phyloP scores from a whole-genome alignment of 2,329 filamentous ascomycete genomes.

The Venturia nashicola region DNA sequence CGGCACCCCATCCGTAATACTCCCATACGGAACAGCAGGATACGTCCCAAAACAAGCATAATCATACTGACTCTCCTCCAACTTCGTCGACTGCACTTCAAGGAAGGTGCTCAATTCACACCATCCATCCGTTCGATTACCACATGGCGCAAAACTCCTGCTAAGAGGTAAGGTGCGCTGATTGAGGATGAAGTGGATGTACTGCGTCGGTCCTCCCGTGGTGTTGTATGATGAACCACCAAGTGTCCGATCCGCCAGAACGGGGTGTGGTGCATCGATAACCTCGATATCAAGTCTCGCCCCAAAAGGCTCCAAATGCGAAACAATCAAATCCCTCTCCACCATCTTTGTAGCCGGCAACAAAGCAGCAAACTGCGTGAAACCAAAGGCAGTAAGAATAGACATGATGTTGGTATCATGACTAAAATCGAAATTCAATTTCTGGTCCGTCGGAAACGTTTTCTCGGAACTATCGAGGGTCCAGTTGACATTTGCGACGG shows the following conservation, averaged over 20 bases:
- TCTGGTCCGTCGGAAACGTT: slow-evolving; percentile 64
- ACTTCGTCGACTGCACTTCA: slow-evolving; percentile 46
- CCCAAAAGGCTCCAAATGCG: slow-evolving; percentile 58
- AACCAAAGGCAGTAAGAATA: slow-evolving; percentile 59
- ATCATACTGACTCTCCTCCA: slow-evolving; percentile 47
- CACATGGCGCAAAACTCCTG: slow-evolving; percentile 53
- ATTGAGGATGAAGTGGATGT: slow-evolving; percentile 64
- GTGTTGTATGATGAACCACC: slow-evolving; percentile 34
- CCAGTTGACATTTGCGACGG: slow-evolving; percentile 42
- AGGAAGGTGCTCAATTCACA: slow-evolving; percentile 62
- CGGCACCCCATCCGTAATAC: slow-evolving; percentile 38
- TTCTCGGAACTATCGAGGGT: slow-evolving; percentile 54
- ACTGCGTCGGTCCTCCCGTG: slow-evolving; percentile 45
- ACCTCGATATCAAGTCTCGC: slow-evolving; percentile 63
- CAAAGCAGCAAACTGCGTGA: slow-evolving; percentile 53
- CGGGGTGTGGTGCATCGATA: slow-evolving; percentile 53
- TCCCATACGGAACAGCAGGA: slow-evolving; percentile 34
- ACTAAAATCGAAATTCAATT: slow-evolving; percentile 64
- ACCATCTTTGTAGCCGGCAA: slow-evolving; percentile 45
- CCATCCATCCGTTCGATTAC: slow-evolving; percentile 58
- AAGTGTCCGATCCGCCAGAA: slow-evolving; percentile 37
- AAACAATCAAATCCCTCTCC: slow-evolving; percentile 50
- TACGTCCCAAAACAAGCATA: slow-evolving; percentile 54
- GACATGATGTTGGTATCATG: slow-evolving; percentile 65
- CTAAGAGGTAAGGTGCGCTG: slow-evolving; percentile 62